Evolutionary conservation across 495 filamentous ascomycete genomes (phyloP), one percentile per base, ranked within the genome.

Genomic region (Arthonia radiata): DNA sequence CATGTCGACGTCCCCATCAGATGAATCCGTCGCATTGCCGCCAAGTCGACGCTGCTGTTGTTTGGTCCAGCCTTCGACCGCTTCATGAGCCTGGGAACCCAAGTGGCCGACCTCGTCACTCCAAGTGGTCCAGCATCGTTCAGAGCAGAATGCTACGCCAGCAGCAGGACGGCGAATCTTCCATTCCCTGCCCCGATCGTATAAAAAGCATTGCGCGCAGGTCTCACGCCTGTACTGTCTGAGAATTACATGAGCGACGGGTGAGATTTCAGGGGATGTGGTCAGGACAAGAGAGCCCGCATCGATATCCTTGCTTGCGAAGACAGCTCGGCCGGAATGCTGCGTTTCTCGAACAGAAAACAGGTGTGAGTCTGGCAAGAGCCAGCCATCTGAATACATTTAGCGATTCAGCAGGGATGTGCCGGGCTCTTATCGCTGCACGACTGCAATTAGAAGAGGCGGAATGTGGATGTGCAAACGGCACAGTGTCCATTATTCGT

Each of bases 141-240:
- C 16, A 2, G 27, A 29, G 35, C 46, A 51, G 30, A 49, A 50
- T 1, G 37, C 31, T 22, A 44, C 37, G 14, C 46, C 46, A 6
- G 35, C 31, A 1, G 18, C 15, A 2, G 15, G 12, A 23, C 43
- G 32, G 5, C 41, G 31, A 3, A 48, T 29, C 5, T 18, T 26
- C 27, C 40, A 24, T 9, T 38, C 38, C 0, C 36, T 35, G 0
- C 47, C 47, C 5, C 33, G 32, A 26, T 47, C 40, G 34, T 51
- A 51, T 17, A 11, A 12, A 28, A 51, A 49, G 34, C 47, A 51
- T 6, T 38, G 23, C 1, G 36, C 44, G 36, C 47, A 51, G 12
- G 49, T 46, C 36, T 51, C 47, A 16, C 41, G 37, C 2, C 46
- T 37, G 31, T 49, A 49, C 17, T 45, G 37, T 7, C 44, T 35